phyloP scores from a whole-genome alignment of 768 basidiomycete species.

The Trametes cinnabarina region DNA sequence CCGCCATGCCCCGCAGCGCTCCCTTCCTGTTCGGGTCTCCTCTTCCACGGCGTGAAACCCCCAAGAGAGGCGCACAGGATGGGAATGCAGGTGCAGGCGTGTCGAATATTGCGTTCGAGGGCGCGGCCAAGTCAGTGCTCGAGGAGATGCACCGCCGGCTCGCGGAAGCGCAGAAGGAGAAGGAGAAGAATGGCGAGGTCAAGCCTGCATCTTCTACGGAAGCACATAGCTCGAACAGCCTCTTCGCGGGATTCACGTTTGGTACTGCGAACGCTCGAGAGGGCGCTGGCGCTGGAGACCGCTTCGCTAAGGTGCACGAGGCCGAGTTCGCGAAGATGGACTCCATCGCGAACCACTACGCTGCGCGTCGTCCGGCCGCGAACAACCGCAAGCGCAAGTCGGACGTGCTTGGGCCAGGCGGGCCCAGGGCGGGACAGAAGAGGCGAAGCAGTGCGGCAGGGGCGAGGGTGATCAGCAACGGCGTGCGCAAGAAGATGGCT shows the following conservation, averaged over 20 bases:
- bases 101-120: conserved; percentile 64
- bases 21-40: conserved; percentile 82
- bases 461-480: conserved; percentile 48
- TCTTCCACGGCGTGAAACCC: conserved; percentile 48
- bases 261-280: background rate
- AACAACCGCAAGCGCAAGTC: conserved; percentile 45
- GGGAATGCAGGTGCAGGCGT: conserved; percentile 27
- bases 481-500: conserved; percentile 39
- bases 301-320: conserved; percentile 62
- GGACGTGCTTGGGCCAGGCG: conserved; percentile 44
- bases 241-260: background rate
- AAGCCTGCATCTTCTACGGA: background rate
- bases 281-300: conserved; percentile 18
- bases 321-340: conserved; percentile 75
- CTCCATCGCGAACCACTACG: conserved; percentile 58
- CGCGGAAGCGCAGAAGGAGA: conserved; percentile 40
- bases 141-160: conserved; percentile 82
- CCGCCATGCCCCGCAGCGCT: conserved; percentile 31
- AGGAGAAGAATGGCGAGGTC: conserved; percentile 46
- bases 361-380: conserved; percentile 37
- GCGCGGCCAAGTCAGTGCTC: conserved; percentile 66
- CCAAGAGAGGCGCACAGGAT: background rate
- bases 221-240: background rate
- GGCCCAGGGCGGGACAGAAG: conserved; percentile 20
- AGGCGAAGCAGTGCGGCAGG: conserved; percentile 32